Evolutionary conservation across 345 rosid genomes (phyloP).

Genomic region (Orychophragmus violaceus): DNA sequence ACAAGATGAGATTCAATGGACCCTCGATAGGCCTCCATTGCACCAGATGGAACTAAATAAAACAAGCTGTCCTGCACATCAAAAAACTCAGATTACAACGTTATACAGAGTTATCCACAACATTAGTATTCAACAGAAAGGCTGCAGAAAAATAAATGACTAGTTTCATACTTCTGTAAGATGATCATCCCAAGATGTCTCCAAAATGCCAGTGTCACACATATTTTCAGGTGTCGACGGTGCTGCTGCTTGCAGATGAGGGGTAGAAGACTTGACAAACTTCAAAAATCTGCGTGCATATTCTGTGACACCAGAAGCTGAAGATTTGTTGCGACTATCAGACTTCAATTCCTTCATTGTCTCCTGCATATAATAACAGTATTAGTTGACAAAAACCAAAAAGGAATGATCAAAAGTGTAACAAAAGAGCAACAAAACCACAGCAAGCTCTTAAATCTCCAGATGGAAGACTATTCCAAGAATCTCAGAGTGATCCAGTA

Average conservation of each 20-base stretch:
- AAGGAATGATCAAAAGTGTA: background rate
- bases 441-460: background rate
- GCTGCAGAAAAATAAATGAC: constrained; percentile 6
- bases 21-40: constrained; percentile 61
- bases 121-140: constrained; percentile 4
- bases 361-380: constrained; percentile 36
- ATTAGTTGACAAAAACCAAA: background rate
- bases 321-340: constrained; percentile 29
- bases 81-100: constrained; percentile 7
- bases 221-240: constrained; percentile 58
- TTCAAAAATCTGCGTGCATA: constrained; percentile 73
- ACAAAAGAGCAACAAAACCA: background rate
- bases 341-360: constrained; percentile 29
- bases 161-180: constrained; percentile 60
- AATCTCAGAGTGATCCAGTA: background rate
- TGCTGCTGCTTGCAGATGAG: constrained; percentile 48
- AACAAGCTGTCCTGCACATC: constrained; percentile 78
- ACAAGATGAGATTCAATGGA: constrained; percentile 68
- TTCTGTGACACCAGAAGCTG: constrained; percentile 37
- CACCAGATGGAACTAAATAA: constrained; percentile 70
- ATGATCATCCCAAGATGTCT: constrained; percentile 57
- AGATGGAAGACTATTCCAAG: background rate
- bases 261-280: constrained; percentile 35
- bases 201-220: constrained; percentile 44
- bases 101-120: background rate